Base-by-base conservation (phyloP, 1,284 basidiomycete genomes). In the Austroboletus rostrupii region DNA sequence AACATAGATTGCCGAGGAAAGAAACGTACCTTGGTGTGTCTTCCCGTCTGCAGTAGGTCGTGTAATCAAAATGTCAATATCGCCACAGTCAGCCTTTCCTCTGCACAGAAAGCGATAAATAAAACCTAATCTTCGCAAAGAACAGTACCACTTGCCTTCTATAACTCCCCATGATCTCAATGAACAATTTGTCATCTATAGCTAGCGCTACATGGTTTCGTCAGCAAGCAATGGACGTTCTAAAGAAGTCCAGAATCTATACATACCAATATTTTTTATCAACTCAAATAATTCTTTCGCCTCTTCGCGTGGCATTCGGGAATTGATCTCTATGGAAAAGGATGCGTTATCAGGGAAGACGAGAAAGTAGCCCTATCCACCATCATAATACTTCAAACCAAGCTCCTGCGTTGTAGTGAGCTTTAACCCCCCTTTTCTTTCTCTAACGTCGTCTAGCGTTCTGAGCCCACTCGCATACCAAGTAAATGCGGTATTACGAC, bases 111-210 rank as follows among this genome's bases (percentile, higher is more conserved):
- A 32, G 10, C 11, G 23, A 13, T 56, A 19, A 58, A 43, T 21
- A 45, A 37, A 23, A 43, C 6, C 12, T 12, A 12, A 14, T 14
- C 17, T 21, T 45, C n/a, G 9, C 17, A 10, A 28, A 20, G 20
- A n/a, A 36, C 23, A 23, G 42, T 43, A 60, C 47, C 60, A 36
- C 48, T 44, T 23, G 80, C 87, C 93, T 78, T 55, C 92, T 74
- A 65, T 86, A 96, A 58, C 88, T 92, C 1, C 93, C 93, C 93
- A 96, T 95, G 48, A 92, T 85, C 50, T 92, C 82, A 14, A 96
- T 71, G 60, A 79, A 82, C 20, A 96, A 68, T 48, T 81, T 79
- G 6, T 78, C 70, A 60, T 95, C 92, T 31, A 95, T 76, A 3
- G 68, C 66, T 1, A 85, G 71, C 2, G 90, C 92, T 88, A 58